Evolutionary conservation across 2,329 filamentous ascomycete genomes (phyloP).

Genomic region (Aspergillus brunneoviolaceus): DNA sequence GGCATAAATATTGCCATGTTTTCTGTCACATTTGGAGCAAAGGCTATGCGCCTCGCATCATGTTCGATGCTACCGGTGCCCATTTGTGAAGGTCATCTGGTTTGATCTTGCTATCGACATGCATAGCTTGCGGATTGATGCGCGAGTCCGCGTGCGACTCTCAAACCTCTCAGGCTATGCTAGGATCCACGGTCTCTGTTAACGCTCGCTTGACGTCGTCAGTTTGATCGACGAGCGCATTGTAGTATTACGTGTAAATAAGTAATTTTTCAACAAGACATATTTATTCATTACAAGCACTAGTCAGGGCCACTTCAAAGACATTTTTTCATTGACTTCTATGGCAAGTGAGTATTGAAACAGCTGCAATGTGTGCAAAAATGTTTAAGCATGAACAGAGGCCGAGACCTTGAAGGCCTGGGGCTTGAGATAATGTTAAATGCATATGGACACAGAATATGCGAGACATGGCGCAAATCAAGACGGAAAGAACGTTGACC

Average conservation of each 20-base stretch:
- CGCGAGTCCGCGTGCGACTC: no score
- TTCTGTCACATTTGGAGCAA: no score
- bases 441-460: conserved; percentile 7
- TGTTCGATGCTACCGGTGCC: no score
- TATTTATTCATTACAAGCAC: not conserved
- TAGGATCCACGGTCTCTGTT: not conserved
- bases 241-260: not conserved
- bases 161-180: no score
- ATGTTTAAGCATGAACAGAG: not conserved
- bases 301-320: not conserved
- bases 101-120: no score
- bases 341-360: not conserved
- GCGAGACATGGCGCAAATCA: conserved; percentile 5
- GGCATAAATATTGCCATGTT: no score
- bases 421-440: not conserved
- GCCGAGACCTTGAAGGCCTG: not conserved
- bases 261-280: not conserved
- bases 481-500: conserved; percentile 11
- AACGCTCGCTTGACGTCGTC: not conserved
- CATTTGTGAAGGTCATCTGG: no score
- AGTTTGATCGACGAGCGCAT: not conserved
- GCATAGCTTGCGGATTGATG: no score
- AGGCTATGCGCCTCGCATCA: no score
- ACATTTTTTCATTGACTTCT: not conserved
- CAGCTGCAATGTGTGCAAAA: conserved; percentile 10